These are phyloP conservation scores for Quercus phellos DNA, from an alignment of 331 rosid genomes.

Conservation along the genomic window DNA sequence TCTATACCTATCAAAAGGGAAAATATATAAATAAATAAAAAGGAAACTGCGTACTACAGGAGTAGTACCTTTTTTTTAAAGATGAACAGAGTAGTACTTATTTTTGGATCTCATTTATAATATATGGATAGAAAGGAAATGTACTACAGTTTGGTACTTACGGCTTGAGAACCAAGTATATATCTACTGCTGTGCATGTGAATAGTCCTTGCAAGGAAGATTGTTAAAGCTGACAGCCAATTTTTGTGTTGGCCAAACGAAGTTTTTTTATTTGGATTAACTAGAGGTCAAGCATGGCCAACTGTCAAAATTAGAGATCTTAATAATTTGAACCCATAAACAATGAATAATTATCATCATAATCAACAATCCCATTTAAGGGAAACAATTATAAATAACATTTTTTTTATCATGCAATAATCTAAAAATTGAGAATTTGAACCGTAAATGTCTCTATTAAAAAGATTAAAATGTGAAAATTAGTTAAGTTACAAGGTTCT, in stretches of 20 bases:
- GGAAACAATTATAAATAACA: too few relatives aligned
- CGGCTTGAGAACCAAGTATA: not conserved
- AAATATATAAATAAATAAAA: too few relatives aligned
- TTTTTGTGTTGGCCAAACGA: not conserved
- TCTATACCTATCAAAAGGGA: too few relatives aligned
- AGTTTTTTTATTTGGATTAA: not conserved
- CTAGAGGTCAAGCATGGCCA: not conserved
- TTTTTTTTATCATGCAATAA: not conserved
- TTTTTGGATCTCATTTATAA: too few relatives aligned
- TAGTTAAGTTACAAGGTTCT: too few relatives aligned
- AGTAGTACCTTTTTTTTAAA: too few relatives aligned
- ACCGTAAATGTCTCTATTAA: accelerated
- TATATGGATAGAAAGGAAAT: not conserved
- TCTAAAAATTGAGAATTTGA: accelerated
- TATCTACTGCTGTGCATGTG: not conserved
- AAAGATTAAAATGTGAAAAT: too few relatives aligned
- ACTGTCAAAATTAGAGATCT: not conserved
- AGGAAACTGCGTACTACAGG: too few relatives aligned
- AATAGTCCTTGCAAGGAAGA: not conserved
- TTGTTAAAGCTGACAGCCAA: not conserved
- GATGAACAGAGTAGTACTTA: too few relatives aligned
- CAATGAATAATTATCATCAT: not conserved
- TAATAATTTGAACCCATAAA: not conserved
- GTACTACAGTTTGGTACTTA: not conserved
- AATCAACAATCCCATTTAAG: too few relatives aligned